Evolutionary conservation across 495 filamentous ascomycete genomes (phyloP).

Genomic region (Penicillium subrubescens): DNA sequence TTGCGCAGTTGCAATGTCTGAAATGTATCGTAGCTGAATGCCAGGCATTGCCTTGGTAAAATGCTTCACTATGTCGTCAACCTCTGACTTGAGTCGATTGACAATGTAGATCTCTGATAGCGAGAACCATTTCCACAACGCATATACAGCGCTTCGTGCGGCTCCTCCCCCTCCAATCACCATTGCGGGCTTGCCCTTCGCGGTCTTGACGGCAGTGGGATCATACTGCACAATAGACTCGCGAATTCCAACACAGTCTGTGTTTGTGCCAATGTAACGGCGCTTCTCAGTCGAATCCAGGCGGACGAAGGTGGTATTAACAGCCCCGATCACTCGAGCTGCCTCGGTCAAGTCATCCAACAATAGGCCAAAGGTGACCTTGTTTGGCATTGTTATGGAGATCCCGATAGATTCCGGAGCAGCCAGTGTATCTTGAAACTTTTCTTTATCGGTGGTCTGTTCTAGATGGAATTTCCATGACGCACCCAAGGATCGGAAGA

Average conservation of each 20-base stretch:
- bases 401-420: constrained; percentile 40
- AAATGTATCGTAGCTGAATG: constrained; percentile 46
- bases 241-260: constrained; percentile 63
- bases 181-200: constrained; percentile 47
- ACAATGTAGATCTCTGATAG: constrained; percentile 60
- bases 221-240: constrained; percentile 61
- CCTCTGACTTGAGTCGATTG: constrained; percentile 57
- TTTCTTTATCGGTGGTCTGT: constrained; percentile 36
- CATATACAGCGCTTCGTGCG: constrained; percentile 61
- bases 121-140: constrained; percentile 57
- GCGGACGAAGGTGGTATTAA: constrained; percentile 63
- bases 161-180: constrained; percentile 64
- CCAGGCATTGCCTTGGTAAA: constrained; percentile 7
- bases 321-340: constrained; percentile 59
- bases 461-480: constrained; percentile 55
- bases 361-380: constrained; percentile 57
- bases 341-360: constrained; percentile 62
- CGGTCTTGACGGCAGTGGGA: constrained; percentile 25
- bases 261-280: constrained; percentile 63
- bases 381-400: constrained; percentile 67
- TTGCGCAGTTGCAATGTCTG: constrained; percentile 48
- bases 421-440: constrained; percentile 6
- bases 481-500: constrained; percentile 50
- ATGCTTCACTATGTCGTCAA: constrained; percentile 55
- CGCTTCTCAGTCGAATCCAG: constrained; percentile 34